phyloP scores from a whole-genome alignment of 2,329 filamentous ascomycete genomes.

The Cadophora sp. region DNA sequence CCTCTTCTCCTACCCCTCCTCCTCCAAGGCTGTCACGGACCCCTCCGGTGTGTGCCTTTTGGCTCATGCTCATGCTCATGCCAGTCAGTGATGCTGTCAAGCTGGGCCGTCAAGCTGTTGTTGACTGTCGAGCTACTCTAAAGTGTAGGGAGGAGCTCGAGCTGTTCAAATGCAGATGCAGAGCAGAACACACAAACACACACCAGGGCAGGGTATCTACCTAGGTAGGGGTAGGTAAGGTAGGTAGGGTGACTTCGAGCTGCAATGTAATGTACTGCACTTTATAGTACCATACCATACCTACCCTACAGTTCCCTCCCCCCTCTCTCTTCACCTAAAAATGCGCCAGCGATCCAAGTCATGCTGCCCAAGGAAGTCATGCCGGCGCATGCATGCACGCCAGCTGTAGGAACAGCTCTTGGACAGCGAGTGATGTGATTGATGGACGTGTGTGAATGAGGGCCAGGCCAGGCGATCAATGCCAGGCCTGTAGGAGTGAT shows the following conservation, averaged over 20 bases:
- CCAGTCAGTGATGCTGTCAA: too few relatives aligned
- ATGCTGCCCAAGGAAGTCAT: conserved; percentile 15
- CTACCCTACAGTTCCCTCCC: not conserved
- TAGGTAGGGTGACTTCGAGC: conserved; percentile 7
- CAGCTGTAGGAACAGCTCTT: conserved; percentile 11
- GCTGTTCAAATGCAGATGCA: not conserved
- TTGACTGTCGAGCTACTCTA: not conserved
- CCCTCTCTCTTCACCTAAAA: too few relatives aligned
- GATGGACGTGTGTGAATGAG: not conserved
- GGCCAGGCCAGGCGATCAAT: too few relatives aligned
- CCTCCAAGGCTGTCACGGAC: conserved; percentile 15
- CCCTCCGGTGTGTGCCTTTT: conserved; percentile 2
- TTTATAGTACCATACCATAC: conserved; percentile 16
- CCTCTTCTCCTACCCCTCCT: not conserved
- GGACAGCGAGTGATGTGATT: conserved; percentile 6
- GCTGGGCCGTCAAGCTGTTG: not conserved
- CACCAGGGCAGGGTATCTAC: not conserved
- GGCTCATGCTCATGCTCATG: not conserved
- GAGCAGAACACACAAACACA: not conserved
- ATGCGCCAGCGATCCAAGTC: conserved; percentile 7
- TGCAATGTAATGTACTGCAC: conserved; percentile 7
- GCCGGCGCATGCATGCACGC: conserved; percentile 15
- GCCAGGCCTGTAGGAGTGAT: not conserved
- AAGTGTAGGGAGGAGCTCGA: not conserved
- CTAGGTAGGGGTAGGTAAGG: not conserved